These are phyloP conservation scores for Clonostachys chloroleuca DNA, from an alignment of 2,329 filamentous ascomycete species.

Conservation along the genomic window DNA sequence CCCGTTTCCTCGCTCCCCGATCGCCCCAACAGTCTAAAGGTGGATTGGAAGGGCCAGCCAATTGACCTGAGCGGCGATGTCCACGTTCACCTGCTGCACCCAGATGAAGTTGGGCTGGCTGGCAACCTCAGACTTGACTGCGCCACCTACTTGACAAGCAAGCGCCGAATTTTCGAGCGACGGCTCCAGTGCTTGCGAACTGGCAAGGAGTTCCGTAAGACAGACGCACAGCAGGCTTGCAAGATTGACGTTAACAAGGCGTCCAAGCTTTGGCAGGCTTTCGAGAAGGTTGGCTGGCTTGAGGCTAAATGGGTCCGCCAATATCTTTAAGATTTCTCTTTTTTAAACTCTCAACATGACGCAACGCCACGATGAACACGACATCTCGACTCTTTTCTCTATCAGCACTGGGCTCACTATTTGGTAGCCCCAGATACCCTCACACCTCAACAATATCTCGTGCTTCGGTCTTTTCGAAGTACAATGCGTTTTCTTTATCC, in stretches of 20 bases:
- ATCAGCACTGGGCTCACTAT: too few relatives aligned
- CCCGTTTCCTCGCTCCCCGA: constrained; percentile 60
- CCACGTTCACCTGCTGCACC: constrained; percentile 66
- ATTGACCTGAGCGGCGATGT: constrained; percentile 74
- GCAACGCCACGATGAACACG: too few relatives aligned
- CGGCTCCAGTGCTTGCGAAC: constrained; percentile 63
- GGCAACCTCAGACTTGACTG: constrained; percentile 78
- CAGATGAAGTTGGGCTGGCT: constrained; percentile 73
- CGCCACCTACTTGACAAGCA: constrained; percentile 86
- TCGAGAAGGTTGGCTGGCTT: constrained; percentile 83
- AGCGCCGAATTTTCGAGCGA: constrained; percentile 83
- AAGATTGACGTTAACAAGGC: constrained; percentile 99
- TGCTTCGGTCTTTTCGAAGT: too few relatives aligned
- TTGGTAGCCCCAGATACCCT: too few relatives aligned
- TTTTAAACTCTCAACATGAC: background rate
- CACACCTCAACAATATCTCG: too few relatives aligned
- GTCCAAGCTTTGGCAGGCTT: constrained; percentile 86
- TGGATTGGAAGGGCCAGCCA: constrained; percentile 80
- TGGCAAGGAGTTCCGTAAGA: constrained; percentile 88
- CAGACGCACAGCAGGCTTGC: constrained; percentile 92
- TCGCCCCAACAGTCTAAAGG: constrained; percentile 69
- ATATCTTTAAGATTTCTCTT: constrained; percentile 17
- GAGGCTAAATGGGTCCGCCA: constrained; percentile 40
- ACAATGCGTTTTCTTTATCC: background rate
- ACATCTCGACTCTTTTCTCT: too few relatives aligned